A percentile compares a stretch with the other conserved stretches of the same genome.
Evolutionary conservation across 73 alveolate genomes (phyloP).

Genomic region (Blepharisma japonicum): DNA sequence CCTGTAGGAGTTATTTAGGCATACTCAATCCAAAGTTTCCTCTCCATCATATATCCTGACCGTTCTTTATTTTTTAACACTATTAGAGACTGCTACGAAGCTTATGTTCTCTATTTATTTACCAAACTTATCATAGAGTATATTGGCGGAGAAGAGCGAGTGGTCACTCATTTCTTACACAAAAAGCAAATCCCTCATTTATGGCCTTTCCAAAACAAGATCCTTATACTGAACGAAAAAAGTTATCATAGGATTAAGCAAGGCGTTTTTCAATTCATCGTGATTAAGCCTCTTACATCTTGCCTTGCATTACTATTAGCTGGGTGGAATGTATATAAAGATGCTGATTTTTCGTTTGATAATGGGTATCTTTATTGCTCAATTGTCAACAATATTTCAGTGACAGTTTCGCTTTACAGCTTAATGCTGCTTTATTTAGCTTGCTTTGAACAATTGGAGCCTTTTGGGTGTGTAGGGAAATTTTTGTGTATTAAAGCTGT

Average conservation of each 20-base stretch:
- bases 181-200: constrained; percentile 53
- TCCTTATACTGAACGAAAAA: constrained; percentile 51
- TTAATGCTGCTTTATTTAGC: constrained; percentile 70
- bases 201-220: constrained; percentile 59
- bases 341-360: constrained; percentile 47
- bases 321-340: constrained; percentile 45
- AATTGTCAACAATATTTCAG: constrained; percentile 50
- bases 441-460: constrained; percentile 53
- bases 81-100: constrained; percentile 66
- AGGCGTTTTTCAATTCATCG: constrained; percentile 65
- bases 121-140: constrained; percentile 52
- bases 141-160: constrained; percentile 59
- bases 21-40: constrained; percentile 48
- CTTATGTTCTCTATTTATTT: constrained; percentile 63
- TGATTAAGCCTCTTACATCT: constrained; percentile 58
- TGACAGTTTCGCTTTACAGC: constrained; percentile 40
- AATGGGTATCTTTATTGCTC: constrained; percentile 57
- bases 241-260: constrained; percentile 50
- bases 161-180: constrained; percentile 51
- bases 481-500: constrained; percentile 67
- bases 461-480: constrained; percentile 56
- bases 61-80: constrained; percentile 39
- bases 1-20: constrained; percentile 48
- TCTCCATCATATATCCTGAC: constrained; percentile 40
- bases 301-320: constrained; percentile 49